Conservation (phyloP, 2,329 filamentous ascomycete genomes). For the Lasiodiplodia hormozganensis region DNA sequence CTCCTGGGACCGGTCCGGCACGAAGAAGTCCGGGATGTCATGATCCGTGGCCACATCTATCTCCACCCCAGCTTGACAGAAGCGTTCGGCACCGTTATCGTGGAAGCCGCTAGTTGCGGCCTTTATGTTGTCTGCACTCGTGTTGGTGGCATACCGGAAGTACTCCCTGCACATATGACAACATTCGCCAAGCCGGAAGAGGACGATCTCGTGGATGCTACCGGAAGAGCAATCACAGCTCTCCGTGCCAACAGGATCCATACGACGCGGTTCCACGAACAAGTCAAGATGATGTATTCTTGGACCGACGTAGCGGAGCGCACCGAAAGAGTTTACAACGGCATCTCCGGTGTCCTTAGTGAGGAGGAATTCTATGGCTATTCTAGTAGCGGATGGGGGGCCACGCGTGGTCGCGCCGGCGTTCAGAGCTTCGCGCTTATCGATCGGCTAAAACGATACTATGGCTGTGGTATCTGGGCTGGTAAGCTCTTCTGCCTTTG, state of each 20-base stretch:
- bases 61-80: slow-evolving; percentile 94
- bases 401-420: slow-evolving; percentile 70
- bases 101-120: slow-evolving; percentile 94
- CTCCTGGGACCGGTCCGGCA: slow-evolving; percentile 92
- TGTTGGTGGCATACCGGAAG: slow-evolving; percentile 95
- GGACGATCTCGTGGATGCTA: slow-evolving; percentile 89
- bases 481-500: slow-evolving; percentile 97
- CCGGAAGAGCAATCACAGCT: slow-evolving; percentile 85
- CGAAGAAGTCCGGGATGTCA: slow-evolving; percentile 95
- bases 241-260: slow-evolving; percentile 85
- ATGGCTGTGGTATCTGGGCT: slow-evolving; percentile 97
- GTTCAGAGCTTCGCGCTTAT: slow-evolving; percentile 91
- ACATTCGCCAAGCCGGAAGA: slow-evolving; percentile 97
- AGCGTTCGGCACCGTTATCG: slow-evolving; percentile 96
- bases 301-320: slow-evolving; percentile 95
- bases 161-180: slow-evolving; percentile 95
- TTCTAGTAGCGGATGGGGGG: slow-evolving; percentile 73
- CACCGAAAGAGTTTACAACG: slow-evolving; percentile 93
- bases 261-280: slow-evolving; percentile 93
- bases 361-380: slow-evolving; percentile 90
- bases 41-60: slow-evolving; percentile 96
- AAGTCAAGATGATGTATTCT: slow-evolving; percentile 98
- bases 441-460: slow-evolving; percentile 93
- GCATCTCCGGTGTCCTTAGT: slow-evolving; percentile 84
- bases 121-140: slow-evolving; percentile 96